These are phyloP conservation scores for Geotrichum macrosporum DNA, from an alignment of 1,139 yeast species.

Conservation along the genomic window DNA sequence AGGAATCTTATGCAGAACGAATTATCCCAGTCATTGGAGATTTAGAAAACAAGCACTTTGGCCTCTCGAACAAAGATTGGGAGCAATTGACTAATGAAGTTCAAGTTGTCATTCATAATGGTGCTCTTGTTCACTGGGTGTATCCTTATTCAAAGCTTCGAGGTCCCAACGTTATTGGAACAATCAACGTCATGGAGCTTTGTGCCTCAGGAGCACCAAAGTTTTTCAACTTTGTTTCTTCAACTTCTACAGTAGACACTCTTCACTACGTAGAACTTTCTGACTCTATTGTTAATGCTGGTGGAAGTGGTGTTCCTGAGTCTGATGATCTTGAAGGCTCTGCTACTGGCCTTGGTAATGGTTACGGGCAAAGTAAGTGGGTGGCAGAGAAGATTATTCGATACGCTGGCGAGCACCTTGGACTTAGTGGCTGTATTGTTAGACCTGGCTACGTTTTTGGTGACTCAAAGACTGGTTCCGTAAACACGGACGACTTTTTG, in stretches of 20 bases:
- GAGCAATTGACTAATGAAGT: constrained; percentile 49
- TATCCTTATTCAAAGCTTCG: constrained; percentile 87
- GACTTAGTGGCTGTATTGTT: constrained; percentile 81
- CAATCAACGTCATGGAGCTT: constrained; percentile 76
- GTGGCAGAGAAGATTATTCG: constrained; percentile 87
- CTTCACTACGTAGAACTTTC: constrained; percentile 74
- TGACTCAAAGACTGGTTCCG: constrained; percentile 71
- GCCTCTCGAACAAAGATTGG: constrained; percentile 61
- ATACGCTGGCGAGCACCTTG: constrained; percentile 71
- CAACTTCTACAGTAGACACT: constrained; percentile 88
- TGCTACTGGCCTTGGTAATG: constrained; percentile 74
- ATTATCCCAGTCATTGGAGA: constrained; percentile 82
- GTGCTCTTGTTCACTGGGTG: constrained; percentile 98
- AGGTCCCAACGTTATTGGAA: constrained; percentile 88
- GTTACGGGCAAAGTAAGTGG: constrained; percentile 98
- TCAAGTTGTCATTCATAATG: constrained; percentile 89
- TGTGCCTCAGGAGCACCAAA: constrained; percentile 79
- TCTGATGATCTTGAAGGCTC: constrained; percentile 80
- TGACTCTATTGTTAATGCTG: constrained; percentile 60
- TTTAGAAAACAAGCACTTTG: constrained; percentile 66
- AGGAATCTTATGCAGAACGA: constrained; percentile 51
- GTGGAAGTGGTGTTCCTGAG: constrained; percentile 71
- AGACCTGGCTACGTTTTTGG: constrained; percentile 98
- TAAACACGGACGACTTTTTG: constrained; percentile 94
- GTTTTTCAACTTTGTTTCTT: constrained; percentile 84